Conservation (phyloP, 805 yeast species). For the Candida sithepensis region DNA sequence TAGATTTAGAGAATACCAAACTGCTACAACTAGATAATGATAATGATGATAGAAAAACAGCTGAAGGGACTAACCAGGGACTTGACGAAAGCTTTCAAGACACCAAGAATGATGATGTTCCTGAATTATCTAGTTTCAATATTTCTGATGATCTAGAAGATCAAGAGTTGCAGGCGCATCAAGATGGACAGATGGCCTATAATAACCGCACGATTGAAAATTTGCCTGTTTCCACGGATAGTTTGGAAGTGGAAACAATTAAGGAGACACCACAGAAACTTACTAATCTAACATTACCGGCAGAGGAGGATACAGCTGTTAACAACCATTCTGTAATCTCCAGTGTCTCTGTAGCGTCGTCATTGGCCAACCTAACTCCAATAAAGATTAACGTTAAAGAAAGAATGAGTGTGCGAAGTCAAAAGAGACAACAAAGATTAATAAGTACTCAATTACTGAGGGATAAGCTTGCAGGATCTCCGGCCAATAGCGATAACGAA, state of each 20-base stretch:
- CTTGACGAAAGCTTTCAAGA: too few relatives aligned
- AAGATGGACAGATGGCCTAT: neutral
- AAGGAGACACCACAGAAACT: neutral
- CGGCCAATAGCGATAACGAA: slow-evolving; percentile 12
- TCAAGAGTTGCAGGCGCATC: neutral
- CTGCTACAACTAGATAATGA: slow-evolving; percentile 4
- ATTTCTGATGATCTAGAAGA: slow-evolving; percentile 4
- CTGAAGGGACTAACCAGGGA: too few relatives aligned
- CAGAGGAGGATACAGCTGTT: too few relatives aligned
- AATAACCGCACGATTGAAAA: too few relatives aligned
- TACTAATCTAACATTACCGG: neutral
- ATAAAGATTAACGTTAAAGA: slow-evolving; percentile 10
- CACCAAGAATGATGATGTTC: too few relatives aligned
- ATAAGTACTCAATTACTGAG: slow-evolving; percentile 13
- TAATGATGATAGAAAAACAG: neutral
- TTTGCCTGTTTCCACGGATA: neutral
- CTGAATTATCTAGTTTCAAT: slow-evolving; percentile 9
- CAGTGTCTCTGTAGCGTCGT: neutral
- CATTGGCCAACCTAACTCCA: slow-evolving; percentile 7
- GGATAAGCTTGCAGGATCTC: slow-evolving; percentile 19
- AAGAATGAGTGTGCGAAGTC: slow-evolving; percentile 14
- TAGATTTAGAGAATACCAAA: slow-evolving; percentile 7
- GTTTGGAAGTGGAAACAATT: neutral
- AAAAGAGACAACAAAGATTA: slow-evolving; percentile 15
- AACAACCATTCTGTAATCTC: neutral